Evolutionary conservation across 2,329 filamentous ascomycete species (phyloP).

Genomic region (Colletotrichum navitas): DNA sequence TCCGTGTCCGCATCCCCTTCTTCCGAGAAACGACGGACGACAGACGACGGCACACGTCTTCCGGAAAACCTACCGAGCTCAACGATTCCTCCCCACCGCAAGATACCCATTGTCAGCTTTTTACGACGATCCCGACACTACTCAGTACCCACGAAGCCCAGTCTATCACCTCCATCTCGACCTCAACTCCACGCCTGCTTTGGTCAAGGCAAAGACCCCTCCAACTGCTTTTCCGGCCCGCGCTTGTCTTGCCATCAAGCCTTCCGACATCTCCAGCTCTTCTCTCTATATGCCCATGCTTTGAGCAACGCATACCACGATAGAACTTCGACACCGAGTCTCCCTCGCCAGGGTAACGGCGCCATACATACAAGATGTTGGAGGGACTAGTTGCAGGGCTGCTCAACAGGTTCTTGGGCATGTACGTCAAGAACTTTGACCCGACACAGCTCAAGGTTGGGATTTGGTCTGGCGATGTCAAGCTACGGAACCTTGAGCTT

Average conservation of each 20-base stretch:
- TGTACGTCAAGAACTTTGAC: conserved; percentile 99
- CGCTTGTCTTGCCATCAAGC: conserved; percentile 6
- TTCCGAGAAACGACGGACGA: conserved; percentile 11
- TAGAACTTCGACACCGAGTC: conserved; percentile 26
- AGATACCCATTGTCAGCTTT: conserved; percentile 17
- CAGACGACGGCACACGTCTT: conserved; percentile 1
- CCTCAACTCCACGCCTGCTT: conserved; percentile 11
- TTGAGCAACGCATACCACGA: conserved; percentile 9
- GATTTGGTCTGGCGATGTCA: conserved; percentile 99
- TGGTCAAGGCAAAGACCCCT: conserved; percentile 22
- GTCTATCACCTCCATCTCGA: neutral
- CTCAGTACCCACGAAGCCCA: conserved; percentile 14
- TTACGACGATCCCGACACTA: neutral
- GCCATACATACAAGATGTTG: conserved; percentile 79
- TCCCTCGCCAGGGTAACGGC: conserved; percentile 77
- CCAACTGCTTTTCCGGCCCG: neutral
- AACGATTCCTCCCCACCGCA: neutral
- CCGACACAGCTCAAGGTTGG: conserved; percentile 97
- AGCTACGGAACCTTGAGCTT: conserved; percentile 91
- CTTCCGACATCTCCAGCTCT: conserved; percentile 11
- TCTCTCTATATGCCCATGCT: conserved; percentile 31
- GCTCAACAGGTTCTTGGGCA: conserved; percentile 98
- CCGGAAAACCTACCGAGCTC: neutral
- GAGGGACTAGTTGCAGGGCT: conserved; percentile 96
- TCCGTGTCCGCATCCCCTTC: neutral